phyloP scores from a whole-genome alignment of 495 filamentous ascomycete genomes.

The Penicillium samsonianum region DNA sequence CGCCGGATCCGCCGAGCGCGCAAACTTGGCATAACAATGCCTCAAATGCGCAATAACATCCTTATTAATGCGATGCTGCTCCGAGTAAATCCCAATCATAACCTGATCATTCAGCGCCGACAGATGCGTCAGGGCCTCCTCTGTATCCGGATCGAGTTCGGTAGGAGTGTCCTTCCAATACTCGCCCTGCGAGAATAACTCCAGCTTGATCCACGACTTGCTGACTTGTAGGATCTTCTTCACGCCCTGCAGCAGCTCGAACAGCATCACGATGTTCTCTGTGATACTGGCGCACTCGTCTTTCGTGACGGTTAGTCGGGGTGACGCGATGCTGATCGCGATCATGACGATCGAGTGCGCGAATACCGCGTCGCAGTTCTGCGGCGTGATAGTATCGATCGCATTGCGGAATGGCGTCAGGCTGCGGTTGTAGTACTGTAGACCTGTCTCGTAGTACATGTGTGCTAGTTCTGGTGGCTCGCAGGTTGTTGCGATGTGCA shows the following conservation, averaged over 20 bases:
- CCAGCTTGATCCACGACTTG: conserved; percentile 27
- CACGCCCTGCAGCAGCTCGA: conserved; percentile 35
- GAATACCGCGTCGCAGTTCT: conserved; percentile 48
- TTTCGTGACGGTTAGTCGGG: conserved; percentile 30
- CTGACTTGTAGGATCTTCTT: conserved; percentile 31
- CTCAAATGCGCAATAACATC: conserved; percentile 28
- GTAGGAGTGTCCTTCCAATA: conserved; percentile 19
- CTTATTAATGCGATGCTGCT: conserved; percentile 22
- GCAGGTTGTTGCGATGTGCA: conserved; percentile 47
- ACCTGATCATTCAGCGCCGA: conserved; percentile 24
- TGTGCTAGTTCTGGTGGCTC: conserved; percentile 29
- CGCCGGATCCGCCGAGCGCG: conserved; percentile 21
- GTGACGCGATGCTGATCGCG: conserved; percentile 42
- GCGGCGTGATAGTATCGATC: conserved; percentile 41
- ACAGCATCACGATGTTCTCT: conserved; percentile 28
- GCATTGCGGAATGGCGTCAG: conserved; percentile 43
- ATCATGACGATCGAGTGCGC: conserved; percentile 51
- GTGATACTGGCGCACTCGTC: conserved; percentile 27
- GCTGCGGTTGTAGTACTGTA: conserved; percentile 48
- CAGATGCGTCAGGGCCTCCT: conserved; percentile 20
- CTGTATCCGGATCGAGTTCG: conserved; percentile 22
- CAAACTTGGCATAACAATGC: conserved; percentile 30
- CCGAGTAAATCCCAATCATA: conserved; percentile 9
- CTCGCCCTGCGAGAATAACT: conserved; percentile 23
- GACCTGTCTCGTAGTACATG: conserved; percentile 43